phyloP scores from a whole-genome alignment of 2,329 filamentous ascomycete genomes.

The Exophiala phaeomuriformis region DNA sequence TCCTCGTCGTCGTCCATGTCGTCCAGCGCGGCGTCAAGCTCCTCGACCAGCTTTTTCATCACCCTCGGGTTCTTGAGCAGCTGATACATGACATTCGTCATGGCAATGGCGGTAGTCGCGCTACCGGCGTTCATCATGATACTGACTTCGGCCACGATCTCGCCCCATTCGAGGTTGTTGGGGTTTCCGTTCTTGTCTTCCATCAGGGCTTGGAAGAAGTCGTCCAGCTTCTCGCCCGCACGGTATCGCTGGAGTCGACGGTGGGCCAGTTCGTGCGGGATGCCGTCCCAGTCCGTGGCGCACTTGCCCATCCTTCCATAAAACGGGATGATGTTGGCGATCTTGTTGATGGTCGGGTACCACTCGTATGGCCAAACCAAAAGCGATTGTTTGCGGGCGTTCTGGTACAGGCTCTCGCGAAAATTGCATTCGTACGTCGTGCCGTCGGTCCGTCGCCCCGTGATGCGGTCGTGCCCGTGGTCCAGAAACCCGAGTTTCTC shows the following conservation, averaged over 20 bases:
- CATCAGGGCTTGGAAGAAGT: constrained; percentile 54
- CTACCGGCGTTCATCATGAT: constrained; percentile 24
- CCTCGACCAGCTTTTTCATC: constrained; percentile 38
- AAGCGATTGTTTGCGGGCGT: constrained; percentile 44
- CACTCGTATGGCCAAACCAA: constrained; percentile 47
- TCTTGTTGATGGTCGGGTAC: constrained; percentile 43
- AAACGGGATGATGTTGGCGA: constrained; percentile 42
- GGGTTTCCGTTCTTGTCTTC: constrained; percentile 41
- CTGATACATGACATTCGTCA: constrained; percentile 40
- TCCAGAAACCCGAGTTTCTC: constrained; percentile 45
- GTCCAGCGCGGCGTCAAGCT: constrained; percentile 43
- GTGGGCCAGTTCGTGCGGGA: constrained; percentile 19
- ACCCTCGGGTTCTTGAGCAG: constrained; percentile 43
- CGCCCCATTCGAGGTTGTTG: constrained; percentile 49
- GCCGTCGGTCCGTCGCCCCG: constrained; percentile 38
- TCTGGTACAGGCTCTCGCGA: constrained; percentile 47
- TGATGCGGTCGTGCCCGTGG: constrained; percentile 41
- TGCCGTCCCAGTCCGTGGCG: constrained; percentile 4
- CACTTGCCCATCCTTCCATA: constrained; percentile 8
- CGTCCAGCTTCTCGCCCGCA: constrained; percentile 49
- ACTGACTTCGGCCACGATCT: constrained; percentile 58
- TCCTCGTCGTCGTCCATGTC: constrained; percentile 32
- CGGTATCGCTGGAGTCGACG: constrained; percentile 30
- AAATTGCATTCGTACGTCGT: constrained; percentile 40
- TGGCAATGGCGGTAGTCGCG: constrained; percentile 22